A percentile compares a stretch with the other conserved stretches of the same genome.
These are phyloP conservation scores for Aspergillus pseudoviridinutans DNA, from an alignment of 2,329 filamentous ascomycete genomes.

Conservation along the genomic window DNA sequence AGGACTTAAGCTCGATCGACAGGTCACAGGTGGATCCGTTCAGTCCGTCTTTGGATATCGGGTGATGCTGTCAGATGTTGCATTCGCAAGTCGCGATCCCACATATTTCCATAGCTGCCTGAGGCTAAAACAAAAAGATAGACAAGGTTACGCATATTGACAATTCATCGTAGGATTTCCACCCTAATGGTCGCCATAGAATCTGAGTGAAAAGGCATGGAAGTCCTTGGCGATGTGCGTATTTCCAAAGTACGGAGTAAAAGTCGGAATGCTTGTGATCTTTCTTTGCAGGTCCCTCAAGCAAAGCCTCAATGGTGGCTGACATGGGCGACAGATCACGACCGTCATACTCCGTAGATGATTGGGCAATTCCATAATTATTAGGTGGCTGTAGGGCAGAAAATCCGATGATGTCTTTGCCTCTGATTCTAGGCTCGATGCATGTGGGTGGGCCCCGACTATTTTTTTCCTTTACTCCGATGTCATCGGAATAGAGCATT, in stretches of 20 bases:
- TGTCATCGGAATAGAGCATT: not conserved
- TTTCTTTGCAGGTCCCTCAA: not conserved
- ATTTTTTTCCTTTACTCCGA: constrained; percentile 1
- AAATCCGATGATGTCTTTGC: not conserved
- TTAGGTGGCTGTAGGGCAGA: not conserved
- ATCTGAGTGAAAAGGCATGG: not conserved
- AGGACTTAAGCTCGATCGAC: not conserved
- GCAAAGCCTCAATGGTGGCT: not conserved
- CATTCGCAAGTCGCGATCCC: not conserved
- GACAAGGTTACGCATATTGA: not conserved
- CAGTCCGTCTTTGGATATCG: not conserved
- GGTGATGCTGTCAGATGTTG: not conserved
- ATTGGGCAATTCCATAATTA: not conserved
- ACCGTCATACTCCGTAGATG: not conserved
- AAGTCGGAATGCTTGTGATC: not conserved
- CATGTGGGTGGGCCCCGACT: not conserved
- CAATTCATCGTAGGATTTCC: not conserved
- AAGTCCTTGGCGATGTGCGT: not conserved
- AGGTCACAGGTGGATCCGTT: not conserved
- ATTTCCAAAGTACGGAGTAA: not conserved
- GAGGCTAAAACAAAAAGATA: not conserved
- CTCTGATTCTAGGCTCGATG: not conserved
- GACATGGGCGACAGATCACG: not conserved
- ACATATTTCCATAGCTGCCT: not conserved
- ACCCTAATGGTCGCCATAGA: not conserved